Evolutionary conservation across 1,284 basidiomycete species (phyloP), one percentile per base, ranked within the genome.

Genomic region (Leccinum angustisporum): DNA sequence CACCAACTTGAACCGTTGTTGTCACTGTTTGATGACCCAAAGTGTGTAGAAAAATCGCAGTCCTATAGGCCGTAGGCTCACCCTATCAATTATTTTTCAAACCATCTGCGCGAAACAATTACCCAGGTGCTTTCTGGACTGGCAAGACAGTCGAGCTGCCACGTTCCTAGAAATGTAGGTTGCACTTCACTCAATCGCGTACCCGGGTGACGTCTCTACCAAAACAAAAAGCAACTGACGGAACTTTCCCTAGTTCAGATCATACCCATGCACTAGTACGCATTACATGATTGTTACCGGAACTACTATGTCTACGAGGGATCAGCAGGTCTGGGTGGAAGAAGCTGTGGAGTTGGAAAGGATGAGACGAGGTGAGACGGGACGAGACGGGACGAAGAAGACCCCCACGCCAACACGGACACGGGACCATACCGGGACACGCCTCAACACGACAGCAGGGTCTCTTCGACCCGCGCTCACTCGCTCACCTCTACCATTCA

Each of bases 51-150:
- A n/a, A n/a, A n/a, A n/a, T n/a, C n/a, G n/a, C n/a, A n/a, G n/a
- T n/a, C n/a, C n/a, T n/a, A 30, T 61, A 66, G 8, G 68, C 69
- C 60, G 55, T 54, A 1, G 71, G 68, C 5, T 34, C 58, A 11
- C 63, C 68, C 69, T 66, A 10, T 8, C 13, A 2, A 40, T 21
- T 21, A 21, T 21, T 21, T 14, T 21, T 46, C n/a, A n/a, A n/a
- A 21, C 18, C 27, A 52, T 57, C 10, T 11, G 36, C 11, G 9
- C 2, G 27, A n/a, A 31, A 27, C 27, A 16, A 4, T 61, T 51
- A 69, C 67, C 62, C 68, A 67, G 27, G 18, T 54, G 8, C 51
- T 21, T 21, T 21, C 21, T 21, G 21, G 21, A 21, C 21, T 21
- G 21, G 21, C 2, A 2, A 21, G 21, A 21, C 21, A 21, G 21